phyloP scores from a whole-genome alignment of 352 stramenopile genomes.

The Pythium phragmitis region DNA sequence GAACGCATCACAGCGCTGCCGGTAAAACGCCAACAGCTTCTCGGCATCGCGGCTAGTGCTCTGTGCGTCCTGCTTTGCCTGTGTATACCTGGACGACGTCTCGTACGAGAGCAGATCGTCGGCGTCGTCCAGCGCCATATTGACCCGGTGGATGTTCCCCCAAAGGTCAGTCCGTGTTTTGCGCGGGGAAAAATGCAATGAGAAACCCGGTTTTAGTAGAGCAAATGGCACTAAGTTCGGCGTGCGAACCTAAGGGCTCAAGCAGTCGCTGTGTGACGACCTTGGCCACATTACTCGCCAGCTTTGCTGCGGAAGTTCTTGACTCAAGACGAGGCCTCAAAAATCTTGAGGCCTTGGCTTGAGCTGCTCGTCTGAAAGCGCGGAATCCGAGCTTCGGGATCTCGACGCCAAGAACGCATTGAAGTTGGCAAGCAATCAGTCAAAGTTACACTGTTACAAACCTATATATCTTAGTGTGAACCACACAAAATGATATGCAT shows the following conservation, averaged over 20 bases:
- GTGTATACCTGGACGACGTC: constrained; percentile 29
- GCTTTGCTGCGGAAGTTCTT: too few species aligned
- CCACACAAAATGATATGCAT: not conserved
- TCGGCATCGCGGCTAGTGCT: constrained; percentile 8
- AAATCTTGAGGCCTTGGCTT: not conserved
- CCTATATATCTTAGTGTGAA: not conserved
- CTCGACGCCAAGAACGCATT: not conserved
- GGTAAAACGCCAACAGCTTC: constrained; percentile 59
- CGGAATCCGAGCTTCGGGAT: not conserved
- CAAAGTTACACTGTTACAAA: not conserved
- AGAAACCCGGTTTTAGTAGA: constrained; percentile 7
- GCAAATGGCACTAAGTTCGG: not conserved
- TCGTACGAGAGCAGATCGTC: constrained; percentile 57
- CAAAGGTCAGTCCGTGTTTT: constrained; percentile 3
- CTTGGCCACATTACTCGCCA: too few species aligned
- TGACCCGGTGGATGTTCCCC: constrained; percentile 2
- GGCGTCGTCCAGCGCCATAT: constrained; percentile 20
- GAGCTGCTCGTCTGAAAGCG: too few species aligned
- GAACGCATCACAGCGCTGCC: constrained; percentile 63
- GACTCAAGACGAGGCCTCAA: not conserved
- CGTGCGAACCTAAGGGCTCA: not conserved
- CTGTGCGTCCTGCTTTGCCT: constrained; percentile 7
- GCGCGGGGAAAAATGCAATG: not conserved
- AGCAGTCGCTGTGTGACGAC: too few species aligned
- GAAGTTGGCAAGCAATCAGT: constrained; percentile 1